Evolutionary conservation across 2,329 filamentous ascomycete species (phyloP).

Genomic region (Pseudocercospora crystallina): DNA sequence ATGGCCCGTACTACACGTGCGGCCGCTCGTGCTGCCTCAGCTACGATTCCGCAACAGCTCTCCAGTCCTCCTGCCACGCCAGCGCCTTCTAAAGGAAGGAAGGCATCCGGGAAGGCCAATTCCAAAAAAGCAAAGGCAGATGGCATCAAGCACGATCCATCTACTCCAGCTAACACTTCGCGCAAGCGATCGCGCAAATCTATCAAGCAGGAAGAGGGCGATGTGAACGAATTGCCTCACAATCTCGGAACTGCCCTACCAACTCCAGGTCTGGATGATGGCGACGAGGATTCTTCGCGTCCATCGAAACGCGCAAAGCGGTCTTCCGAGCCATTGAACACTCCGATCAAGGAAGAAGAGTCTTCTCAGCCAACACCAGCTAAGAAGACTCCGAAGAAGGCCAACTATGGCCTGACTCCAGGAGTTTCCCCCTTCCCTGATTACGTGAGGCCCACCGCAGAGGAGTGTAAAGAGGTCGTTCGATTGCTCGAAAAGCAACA

Average conservation of each 20-base stretch:
- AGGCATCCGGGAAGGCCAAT: conserved; percentile 16
- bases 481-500: conserved; percentile 65
- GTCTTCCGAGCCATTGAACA: conserved; percentile 11
- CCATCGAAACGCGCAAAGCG: conserved; percentile 30
- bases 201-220: conserved; percentile 38
- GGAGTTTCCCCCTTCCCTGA: conserved; percentile 66
- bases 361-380: conserved; percentile 22
- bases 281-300: conserved; percentile 22
- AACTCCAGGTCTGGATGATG: conserved; percentile 29
- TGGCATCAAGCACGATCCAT: conserved; percentile 2
- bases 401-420: conserved; percentile 47
- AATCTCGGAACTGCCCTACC: conserved; percentile 49
- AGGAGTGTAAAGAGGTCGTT: conserved; percentile 69
- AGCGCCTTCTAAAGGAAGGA: conserved; percentile 31
- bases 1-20: conserved; percentile 32
- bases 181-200: conserved; percentile 41
- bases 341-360: conserved; percentile 10
- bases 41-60: conserved; percentile 37
- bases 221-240: conserved; percentile 55
- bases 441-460: conserved; percentile 62
- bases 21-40: conserved; percentile 18
- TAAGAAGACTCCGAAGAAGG: conserved; percentile 42
- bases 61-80: conserved; percentile 47
- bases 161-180: conserved; percentile 20
- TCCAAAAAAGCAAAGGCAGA: not conserved